These are phyloP conservation scores for Xylaria longipes DNA, from an alignment of 495 filamentous ascomycete genomes.

Conservation along the genomic window DNA sequence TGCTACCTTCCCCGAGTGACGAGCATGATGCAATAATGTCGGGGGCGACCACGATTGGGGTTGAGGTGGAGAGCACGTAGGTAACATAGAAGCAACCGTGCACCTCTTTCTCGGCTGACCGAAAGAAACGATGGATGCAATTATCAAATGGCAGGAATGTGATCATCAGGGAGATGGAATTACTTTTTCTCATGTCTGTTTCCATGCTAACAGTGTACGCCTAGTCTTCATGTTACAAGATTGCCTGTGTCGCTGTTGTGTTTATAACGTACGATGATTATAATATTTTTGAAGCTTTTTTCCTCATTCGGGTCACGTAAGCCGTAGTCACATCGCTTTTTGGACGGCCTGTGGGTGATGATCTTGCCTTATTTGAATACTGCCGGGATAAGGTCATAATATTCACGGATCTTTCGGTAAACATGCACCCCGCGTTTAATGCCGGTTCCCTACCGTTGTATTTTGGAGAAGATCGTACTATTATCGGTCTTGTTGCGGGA, in stretches of 20 bases:
- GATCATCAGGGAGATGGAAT: neutral
- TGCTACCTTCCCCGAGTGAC: neutral
- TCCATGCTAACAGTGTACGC: neutral
- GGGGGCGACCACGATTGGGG: neutral
- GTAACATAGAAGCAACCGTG: conserved; percentile 2
- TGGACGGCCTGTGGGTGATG: neutral
- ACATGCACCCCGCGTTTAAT: conserved; percentile 10
- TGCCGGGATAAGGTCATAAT: conserved; percentile 4
- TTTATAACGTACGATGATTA: neutral
- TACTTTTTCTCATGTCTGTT: neutral
- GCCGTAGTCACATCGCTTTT: neutral
- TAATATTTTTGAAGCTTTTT: neutral
- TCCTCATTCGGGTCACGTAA: neutral
- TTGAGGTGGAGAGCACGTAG: neutral
- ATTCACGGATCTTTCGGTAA: neutral
- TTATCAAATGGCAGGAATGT: neutral
- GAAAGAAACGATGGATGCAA: neutral
- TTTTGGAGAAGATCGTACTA: neutral
- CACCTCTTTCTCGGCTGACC: neutral
- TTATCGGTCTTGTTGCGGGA: neutral
- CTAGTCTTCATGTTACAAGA: neutral
- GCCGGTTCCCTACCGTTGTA: neutral
- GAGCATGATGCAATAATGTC: conserved; percentile 10
- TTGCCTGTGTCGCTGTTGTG: neutral
- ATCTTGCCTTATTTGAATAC: conserved; percentile 3